phyloP scores from a whole-genome alignment of 805 yeast species.

The Candida palmyrensis region DNA sequence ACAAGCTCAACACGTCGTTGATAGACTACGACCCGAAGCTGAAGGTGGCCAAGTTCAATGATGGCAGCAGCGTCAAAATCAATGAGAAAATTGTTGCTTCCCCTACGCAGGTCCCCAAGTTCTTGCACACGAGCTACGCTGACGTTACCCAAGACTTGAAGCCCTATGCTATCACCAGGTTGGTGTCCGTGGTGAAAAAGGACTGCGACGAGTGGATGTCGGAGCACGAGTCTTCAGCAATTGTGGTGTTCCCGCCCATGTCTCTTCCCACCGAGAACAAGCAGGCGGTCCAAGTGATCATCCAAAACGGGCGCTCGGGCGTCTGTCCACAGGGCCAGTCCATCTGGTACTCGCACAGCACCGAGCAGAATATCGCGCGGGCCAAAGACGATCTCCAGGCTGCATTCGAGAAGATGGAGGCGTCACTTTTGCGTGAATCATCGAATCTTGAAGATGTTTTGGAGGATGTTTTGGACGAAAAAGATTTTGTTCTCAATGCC shows the following conservation, averaged over 20 bases:
- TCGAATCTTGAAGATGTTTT: slow-evolving; percentile 47
- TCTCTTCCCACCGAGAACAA: slow-evolving; percentile 63
- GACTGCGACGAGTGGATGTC: slow-evolving; percentile 91
- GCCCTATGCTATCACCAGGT: slow-evolving; percentile 57
- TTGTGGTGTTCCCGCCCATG: slow-evolving; percentile 89
- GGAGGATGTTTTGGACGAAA: slow-evolving; percentile 46
- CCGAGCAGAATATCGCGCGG: slow-evolving; percentile 56
- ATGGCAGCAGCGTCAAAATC: slow-evolving; percentile 70
- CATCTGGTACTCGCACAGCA: slow-evolving; percentile 84
- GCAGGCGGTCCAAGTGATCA: slow-evolving; percentile 78
- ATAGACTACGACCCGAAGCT: slow-evolving; percentile 58
- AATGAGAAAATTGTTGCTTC: slow-evolving; percentile 76
- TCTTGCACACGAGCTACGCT: slow-evolving; percentile 35
- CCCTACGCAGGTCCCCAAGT: slow-evolving; percentile 56
- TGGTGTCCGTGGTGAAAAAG: slow-evolving; percentile 78
- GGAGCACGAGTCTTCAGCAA: slow-evolving; percentile 76
- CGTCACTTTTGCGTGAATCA: slow-evolving; percentile 75
- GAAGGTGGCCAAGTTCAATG: slow-evolving; percentile 66
- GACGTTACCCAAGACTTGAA: slow-evolving; percentile 35
- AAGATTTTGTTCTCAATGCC: slow-evolving; percentile 30
- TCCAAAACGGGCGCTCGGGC: slow-evolving; percentile 84
- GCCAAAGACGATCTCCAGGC: slow-evolving; percentile 76
- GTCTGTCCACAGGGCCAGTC: slow-evolving; percentile 84
- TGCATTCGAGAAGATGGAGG: slow-evolving; percentile 77
- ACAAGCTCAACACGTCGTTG: slow-evolving; percentile 70